These are phyloP conservation scores for Wickerhamomyces tratensis DNA, from an alignment of 805 yeast species.

Conservation along the genomic window DNA sequence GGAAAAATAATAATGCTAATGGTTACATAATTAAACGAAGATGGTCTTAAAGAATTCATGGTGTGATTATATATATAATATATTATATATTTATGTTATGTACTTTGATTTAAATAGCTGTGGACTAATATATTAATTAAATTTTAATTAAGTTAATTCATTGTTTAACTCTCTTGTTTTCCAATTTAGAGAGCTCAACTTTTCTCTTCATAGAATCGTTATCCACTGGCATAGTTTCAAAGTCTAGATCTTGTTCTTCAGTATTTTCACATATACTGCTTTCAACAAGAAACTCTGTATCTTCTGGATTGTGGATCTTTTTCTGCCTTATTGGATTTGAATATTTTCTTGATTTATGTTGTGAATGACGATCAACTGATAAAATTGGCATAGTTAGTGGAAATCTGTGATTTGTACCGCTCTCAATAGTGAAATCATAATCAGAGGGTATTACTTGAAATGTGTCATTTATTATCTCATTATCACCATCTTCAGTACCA, in stretches of 20 bases:
- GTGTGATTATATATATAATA: too few species aligned
- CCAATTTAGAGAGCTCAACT: background rate
- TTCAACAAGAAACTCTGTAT: too few species aligned
- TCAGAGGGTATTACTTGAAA: slow-evolving; percentile 8
- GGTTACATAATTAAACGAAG: too few species aligned
- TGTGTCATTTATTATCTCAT: background rate
- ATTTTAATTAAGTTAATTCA: too few species aligned
- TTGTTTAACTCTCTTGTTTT: background rate
- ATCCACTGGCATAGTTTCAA: too few species aligned
- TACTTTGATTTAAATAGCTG: too few species aligned
- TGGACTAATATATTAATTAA: too few species aligned
- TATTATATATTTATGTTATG: too few species aligned
- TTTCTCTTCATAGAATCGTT: background rate
- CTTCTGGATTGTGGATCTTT: background rate
- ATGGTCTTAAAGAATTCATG: too few species aligned
- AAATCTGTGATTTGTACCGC: slow-evolving; percentile 4
- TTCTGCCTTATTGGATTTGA: background rate
- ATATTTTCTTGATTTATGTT: background rate
- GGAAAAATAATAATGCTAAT: too few species aligned
- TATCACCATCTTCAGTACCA: background rate
- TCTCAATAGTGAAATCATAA: slow-evolving; percentile 6
- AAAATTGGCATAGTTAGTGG: slow-evolving; percentile 14
- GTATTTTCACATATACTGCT: too few species aligned
- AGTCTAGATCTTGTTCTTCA: too few species aligned
- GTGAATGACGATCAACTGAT: slow-evolving; percentile 1